Percentiles rank a stretch among this genome's conserved stretches.
Conservation (phyloP, 495 filamentous ascomycete species). For the Xylaria bambusicola region DNA sequence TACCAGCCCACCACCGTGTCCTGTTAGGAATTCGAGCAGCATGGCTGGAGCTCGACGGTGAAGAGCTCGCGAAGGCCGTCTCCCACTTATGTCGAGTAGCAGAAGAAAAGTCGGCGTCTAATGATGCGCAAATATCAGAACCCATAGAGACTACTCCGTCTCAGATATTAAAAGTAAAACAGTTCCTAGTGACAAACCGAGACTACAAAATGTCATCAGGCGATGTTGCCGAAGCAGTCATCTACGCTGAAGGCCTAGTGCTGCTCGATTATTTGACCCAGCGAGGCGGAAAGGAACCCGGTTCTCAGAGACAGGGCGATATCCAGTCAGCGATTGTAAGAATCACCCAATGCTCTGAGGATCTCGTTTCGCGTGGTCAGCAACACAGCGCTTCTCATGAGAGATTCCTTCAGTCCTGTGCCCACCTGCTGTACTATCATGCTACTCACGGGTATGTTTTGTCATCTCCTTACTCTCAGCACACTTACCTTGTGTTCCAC, state of each 20-base stretch:
- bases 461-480: neutral
- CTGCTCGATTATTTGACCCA: conserved; percentile 64
- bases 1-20: conserved; percentile 17
- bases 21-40: conserved; percentile 38
- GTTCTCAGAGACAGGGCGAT: conserved; percentile 45
- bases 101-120: conserved; percentile 7
- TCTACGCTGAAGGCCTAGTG: conserved; percentile 61
- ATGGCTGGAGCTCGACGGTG: conserved; percentile 63
- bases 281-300: conserved; percentile 32
- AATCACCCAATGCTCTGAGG: conserved; percentile 38
- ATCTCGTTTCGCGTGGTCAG: conserved; percentile 39
- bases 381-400: conserved; percentile 46
- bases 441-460: conserved; percentile 51
- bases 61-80: conserved; percentile 48
- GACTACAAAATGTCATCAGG: conserved; percentile 57
- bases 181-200: conserved; percentile 58
- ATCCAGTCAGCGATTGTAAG: conserved; percentile 51
- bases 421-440: conserved; percentile 70
- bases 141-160: conserved; percentile 24
- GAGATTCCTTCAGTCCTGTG: conserved; percentile 64
- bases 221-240: conserved; percentile 45
- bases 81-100: conserved; percentile 42
- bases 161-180: conserved; percentile 55
- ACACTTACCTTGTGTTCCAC: too few relatives aligned
- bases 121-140: conserved; percentile 9